Evolutionary conservation across 1,139 yeast genomes (phyloP), one percentile per base, ranked within the genome.

Genomic region (Saccharomyces hybrid): DNA sequence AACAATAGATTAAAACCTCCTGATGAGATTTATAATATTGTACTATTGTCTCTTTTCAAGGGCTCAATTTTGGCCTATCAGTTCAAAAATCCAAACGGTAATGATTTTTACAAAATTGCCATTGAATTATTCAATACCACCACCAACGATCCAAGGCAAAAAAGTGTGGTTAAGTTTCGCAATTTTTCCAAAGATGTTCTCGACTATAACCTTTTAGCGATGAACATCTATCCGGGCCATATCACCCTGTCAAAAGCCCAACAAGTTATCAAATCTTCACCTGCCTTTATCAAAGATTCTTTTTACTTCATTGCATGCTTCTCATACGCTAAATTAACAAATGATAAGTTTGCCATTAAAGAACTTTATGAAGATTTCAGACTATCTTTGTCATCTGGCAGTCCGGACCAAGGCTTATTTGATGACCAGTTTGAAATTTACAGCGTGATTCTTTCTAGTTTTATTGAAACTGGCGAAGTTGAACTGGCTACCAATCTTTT

Each of bases 51-150:
- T 25, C 72, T 85, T 34, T 71, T 84, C 55, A 71, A 72, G 44
- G 83, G 84, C 14, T 75, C 85, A 31, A 67, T 78, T 32, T 63
- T 71, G 29, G 81, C 83, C 49, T 59, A 58, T 54, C 62, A 63
- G 46, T 50, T 58, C 26, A 60, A 59, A 44, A 67, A 68, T 52
- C 48, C 57, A 8, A 75, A 78, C 55, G 83, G 83, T 54, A 59
- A 63, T 41, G 89, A 85, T 64, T 85, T 83, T 65, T 77, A 79
- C 59, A 80, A 82, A 64, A 79, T 85, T 55, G 85, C 86, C 0
- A 66, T 81, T 53, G 88, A 84, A 60, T 74, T 85, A 57, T 78
- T 83, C 57, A 67, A 82, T 32, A 79, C 86, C 16, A 38, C 44
- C n/a, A 38, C 44, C 7, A 38, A 38, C 11, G 44, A 38, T 20